Percentiles rank a stretch among this genome's conserved stretches.
phyloP scores from a whole-genome alignment of 768 basidiomycete genomes.

The Pholiota conissans region DNA sequence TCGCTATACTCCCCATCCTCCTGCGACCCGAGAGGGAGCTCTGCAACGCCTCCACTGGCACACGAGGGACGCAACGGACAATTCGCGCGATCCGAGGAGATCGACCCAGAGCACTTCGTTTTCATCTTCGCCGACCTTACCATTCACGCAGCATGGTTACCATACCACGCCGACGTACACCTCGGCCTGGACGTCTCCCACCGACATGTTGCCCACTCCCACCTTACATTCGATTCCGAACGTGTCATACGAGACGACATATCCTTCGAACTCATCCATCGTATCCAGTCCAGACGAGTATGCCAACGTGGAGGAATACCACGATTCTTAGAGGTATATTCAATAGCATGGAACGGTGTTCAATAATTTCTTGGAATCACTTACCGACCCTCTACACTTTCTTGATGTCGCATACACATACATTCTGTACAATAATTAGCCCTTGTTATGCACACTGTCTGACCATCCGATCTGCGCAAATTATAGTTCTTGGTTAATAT shows the following conservation, averaged over 20 bases:
- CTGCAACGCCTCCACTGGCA: slow-evolving; percentile 40
- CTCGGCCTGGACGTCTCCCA: slow-evolving; percentile 39
- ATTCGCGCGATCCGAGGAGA: slow-evolving; percentile 33
- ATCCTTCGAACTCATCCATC: slow-evolving; percentile 30
- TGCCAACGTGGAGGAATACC: slow-evolving; percentile 42
- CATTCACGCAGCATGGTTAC: slow-evolving; percentile 39
- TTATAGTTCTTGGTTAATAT: slow-evolving; percentile 1
- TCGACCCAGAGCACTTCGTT: slow-evolving; percentile 29
- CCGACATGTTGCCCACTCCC: slow-evolving; percentile 31
- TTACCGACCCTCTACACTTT: slow-evolving; percentile 5
- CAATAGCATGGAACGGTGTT: background rate
- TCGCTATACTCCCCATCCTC: slow-evolving; percentile 26
- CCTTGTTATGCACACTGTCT: background rate
- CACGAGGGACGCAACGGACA: slow-evolving; percentile 31
- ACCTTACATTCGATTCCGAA: slow-evolving; percentile 34
- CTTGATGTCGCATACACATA: background rate
- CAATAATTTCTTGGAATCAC: slow-evolving; percentile 21
- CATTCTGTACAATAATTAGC: background rate
- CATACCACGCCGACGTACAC: slow-evolving; percentile 36
- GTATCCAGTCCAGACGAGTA: slow-evolving; percentile 45
- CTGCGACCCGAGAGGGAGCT: slow-evolving; percentile 28
- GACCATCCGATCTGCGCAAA: slow-evolving; percentile 3
- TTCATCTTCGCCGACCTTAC: slow-evolving; percentile 34
- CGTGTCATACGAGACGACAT: slow-evolving; percentile 32
- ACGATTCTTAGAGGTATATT: slow-evolving; percentile 30